Conservation (phyloP, 2,329 filamentous ascomycete genomes). For the Neurospora sp. region DNA sequence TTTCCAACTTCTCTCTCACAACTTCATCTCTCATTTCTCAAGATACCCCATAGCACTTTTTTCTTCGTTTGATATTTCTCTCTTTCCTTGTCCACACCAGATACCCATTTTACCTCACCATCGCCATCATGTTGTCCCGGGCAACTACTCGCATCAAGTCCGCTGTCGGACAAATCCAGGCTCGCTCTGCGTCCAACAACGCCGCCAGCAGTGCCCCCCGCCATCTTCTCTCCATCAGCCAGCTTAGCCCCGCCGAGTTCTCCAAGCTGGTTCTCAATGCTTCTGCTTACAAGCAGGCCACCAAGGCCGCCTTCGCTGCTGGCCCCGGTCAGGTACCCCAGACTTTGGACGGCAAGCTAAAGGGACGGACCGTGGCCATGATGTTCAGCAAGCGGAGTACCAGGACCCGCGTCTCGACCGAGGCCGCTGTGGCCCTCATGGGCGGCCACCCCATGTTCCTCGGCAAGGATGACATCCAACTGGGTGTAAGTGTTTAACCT, state of each 20-base stretch:
- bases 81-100: not conserved
- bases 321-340: constrained; percentile 34
- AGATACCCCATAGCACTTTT: not conserved
- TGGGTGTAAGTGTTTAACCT: constrained; percentile 54
- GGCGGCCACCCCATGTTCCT: constrained; percentile 95
- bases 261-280: constrained; percentile 76
- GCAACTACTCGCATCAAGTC: constrained; percentile 17
- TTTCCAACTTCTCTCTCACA: not conserved
- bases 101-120: not conserved
- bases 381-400: constrained; percentile 97
- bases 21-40: not conserved
- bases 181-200: constrained; percentile 33
- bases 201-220: constrained; percentile 40
- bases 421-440: constrained; percentile 79
- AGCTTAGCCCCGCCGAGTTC: constrained; percentile 73
- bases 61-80: not conserved
- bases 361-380: constrained; percentile 79
- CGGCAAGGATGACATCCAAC: constrained; percentile 89
- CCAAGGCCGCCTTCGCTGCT: constrained; percentile 45
- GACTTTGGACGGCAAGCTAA: constrained; percentile 50
- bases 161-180: constrained; percentile 24
- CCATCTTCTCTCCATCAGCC: constrained; percentile 84
- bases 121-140: constrained; percentile 13
- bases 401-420: constrained; percentile 84
- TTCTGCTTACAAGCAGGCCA: constrained; percentile 59